Base-by-base conservation (phyloP, 192 early-diverging fungal genomes). In the Backusella sp. region DNA sequence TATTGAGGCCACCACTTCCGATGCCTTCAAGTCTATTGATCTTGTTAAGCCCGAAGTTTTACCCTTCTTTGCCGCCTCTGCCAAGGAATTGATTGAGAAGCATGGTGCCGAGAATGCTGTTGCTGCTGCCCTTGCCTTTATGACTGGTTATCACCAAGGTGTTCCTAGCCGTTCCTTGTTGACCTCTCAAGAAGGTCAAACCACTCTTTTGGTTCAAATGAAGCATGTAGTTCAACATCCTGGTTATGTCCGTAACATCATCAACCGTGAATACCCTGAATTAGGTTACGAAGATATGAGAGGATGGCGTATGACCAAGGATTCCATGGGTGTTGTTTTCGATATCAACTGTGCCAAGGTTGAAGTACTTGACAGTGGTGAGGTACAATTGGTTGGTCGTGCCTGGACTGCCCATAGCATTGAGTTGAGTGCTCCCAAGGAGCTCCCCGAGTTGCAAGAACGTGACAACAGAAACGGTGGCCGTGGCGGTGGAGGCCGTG, bases 141-240 rank as follows among this genome's bases (percentile, higher is more conserved):
- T 98, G 52, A 90, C 93, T 59, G 92, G 94, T 73, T 97, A 95
- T 74, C 87, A 89, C 42, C 86, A 93, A 76, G 96, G 96, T 62
- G 88, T 98, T 67, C 87, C 92, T 69, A 84, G 86, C 19, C 92
- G 97, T 49, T 96, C 94, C 23, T 84, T 98, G 62, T 83, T 97
- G 73, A 90, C 91, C 12, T 95, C 96, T 66, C 89, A 93, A 53
- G 92, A 95, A 68, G 93, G 92, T 44, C 90, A 85, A 68, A 86
- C 92, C 23, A 98, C 97, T 23, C 76, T 99, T 71, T 85, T 94
- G 37, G 95, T 93, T 79, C 85, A 88, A 32, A 80, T 90, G 15
- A 75, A 82, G n/a, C 79, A 92, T 72, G 78, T 88, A 28, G 92
- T 96, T 77, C 87, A 88, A 56, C 94, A 97, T 67, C 86, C 90